These are phyloP conservation scores for Diplotaxis tenuifolia DNA, from an alignment of 345 rosid genomes.

Conservation along the genomic window DNA sequence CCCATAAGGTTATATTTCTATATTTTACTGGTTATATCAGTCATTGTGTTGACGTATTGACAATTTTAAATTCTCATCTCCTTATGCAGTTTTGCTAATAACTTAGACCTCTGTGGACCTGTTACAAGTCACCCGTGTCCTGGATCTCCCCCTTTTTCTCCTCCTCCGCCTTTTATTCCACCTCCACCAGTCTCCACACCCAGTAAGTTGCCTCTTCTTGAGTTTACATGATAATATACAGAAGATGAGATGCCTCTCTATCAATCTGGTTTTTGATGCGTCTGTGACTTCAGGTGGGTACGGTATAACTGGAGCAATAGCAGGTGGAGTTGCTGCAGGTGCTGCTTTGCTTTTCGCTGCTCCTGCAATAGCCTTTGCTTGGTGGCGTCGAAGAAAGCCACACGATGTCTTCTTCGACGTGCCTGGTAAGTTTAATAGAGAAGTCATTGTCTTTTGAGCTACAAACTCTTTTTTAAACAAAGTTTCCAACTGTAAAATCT, in stretches of 20 bases:
- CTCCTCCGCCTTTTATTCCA: conserved; percentile 96
- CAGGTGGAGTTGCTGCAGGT: conserved; percentile 99
- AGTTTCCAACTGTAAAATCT: background rate
- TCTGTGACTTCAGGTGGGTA: conserved; percentile 65
- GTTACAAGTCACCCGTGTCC: conserved; percentile 96
- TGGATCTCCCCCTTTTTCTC: conserved; percentile 99
- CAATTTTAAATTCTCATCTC: conserved; percentile 3
- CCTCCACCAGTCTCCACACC: conserved; percentile 70
- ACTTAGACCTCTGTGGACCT: conserved; percentile 90
- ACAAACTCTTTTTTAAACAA: background rate
- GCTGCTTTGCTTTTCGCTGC: conserved; percentile 96
- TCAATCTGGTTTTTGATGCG: background rate
- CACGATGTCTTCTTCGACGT: conserved; percentile 90
- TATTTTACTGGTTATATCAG: background rate
- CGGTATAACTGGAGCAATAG: conserved; percentile 88
- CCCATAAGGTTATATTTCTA: conserved; percentile 74
- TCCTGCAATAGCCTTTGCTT: conserved; percentile 96
- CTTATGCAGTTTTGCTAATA: conserved; percentile 91
- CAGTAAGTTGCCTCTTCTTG: conserved; percentile 40
- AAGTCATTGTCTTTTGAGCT: background rate
- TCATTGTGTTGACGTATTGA: background rate
- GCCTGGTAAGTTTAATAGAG: conserved; percentile 59
- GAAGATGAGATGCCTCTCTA: conserved; percentile 6
- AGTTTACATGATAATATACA: background rate
- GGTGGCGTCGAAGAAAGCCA: conserved; percentile 95